Evolutionary conservation across 2,329 filamentous ascomycete species (phyloP), one percentile per base, ranked within the genome.

Genomic region (Pseudogymnoascus sp.): DNA sequence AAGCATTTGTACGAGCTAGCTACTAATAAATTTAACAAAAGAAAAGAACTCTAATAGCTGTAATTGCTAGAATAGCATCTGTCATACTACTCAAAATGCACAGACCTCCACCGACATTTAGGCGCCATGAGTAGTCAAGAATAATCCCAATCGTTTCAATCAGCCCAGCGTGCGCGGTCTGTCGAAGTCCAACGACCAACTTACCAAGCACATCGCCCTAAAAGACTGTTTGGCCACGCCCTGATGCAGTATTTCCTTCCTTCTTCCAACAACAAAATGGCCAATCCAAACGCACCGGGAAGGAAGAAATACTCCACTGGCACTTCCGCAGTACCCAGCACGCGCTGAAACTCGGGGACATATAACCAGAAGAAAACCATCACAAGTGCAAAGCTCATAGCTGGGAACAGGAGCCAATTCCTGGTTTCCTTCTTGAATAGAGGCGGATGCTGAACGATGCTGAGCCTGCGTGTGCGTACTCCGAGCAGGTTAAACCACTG

Each of bases 401-500:
- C 86, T 0, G 88, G 88, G 71, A 91, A 87, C 0, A 93, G 78
- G 50, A 85, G 85, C 69, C 83, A 76, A 71, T 93, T 93, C 70
- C 84, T 81, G 0, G 87, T 89, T 10, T 76, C 72, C 68, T 80
- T 82, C 72, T 88, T 88, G 73, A 88, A 86, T 6, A 83, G 66
- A 0, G 89, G 89, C 2, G 87, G 85, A 68, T 92, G 89, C 71
- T 90, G 86, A 73, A 93, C 86, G 67, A 93, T 83, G 63, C 83
- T 84, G 21, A 88, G 78, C 1, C 84, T 79, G 1, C 86, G 79
- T 1, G 85, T 93, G 14, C 84, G 79, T 4, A 89, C 80, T 1
- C 86, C 85, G 70, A 92, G 82, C 3, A 92, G 78, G 71, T 89
- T 90, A 78, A 91, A 91, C 79, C 86, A 87, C 79, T 90, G 88